Conservation (phyloP, 768 basidiomycete species). For the Phlebiopsis flavidoalba region DNA sequence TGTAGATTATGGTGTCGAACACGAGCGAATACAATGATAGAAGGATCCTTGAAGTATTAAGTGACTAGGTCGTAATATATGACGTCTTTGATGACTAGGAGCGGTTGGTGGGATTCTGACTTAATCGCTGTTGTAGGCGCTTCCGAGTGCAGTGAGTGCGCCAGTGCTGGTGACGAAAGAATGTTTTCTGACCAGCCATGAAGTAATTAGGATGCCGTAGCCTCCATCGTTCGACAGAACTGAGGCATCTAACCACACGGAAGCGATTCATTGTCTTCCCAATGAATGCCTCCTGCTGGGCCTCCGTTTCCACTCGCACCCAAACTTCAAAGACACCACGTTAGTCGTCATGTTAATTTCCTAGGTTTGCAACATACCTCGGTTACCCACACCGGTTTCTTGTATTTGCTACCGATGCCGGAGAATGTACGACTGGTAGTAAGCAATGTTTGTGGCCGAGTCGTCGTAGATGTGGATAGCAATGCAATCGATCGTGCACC, state of each 20-base stretch:
- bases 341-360: too few species aligned
- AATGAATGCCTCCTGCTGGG: constrained; percentile 23
- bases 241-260: constrained; percentile 25
- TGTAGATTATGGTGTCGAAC: too few species aligned
- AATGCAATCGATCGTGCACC: constrained; percentile 24
- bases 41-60: too few species aligned
- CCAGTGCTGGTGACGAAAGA: constrained; percentile 22
- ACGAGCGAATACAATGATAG: too few species aligned
- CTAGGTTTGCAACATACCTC: constrained; percentile 13
- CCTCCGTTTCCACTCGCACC: constrained; percentile 19
- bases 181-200: constrained; percentile 19
- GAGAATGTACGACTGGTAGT: constrained; percentile 28
- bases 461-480: constrained; percentile 28
- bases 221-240: constrained; percentile 18
- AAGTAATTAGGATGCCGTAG: constrained; percentile 26
- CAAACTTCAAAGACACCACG: constrained; percentile 15
- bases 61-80: too few species aligned
- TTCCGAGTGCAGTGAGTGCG: constrained; percentile 19
- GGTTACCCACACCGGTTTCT: constrained; percentile 24
- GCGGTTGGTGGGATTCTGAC: too few species aligned
- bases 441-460: constrained; percentile 23
- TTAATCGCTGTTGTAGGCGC: constrained; percentile 21
- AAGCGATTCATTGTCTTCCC: constrained; percentile 19
- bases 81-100: too few species aligned
- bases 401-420: constrained; percentile 21